Conservation (phyloP, 23 red algal species). For the Cyanidioschyzon merolae region DNA sequence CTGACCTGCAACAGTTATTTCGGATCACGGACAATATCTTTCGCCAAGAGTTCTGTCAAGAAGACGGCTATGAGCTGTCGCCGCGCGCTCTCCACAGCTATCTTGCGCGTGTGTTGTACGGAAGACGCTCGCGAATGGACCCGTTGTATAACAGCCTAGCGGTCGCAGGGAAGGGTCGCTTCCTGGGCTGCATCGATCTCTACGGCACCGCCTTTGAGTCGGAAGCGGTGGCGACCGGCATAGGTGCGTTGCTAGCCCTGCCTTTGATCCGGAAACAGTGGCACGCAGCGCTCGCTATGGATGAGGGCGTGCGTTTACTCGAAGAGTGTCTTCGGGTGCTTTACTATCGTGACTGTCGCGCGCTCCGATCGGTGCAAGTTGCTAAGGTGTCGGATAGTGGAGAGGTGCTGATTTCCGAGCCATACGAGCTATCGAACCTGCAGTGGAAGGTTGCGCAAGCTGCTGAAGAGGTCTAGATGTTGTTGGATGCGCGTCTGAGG, state of each 20-base stretch:
- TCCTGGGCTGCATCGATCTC: slow-evolving; percentile 63
- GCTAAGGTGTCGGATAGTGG: neutral
- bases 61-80: slow-evolving; percentile 43
- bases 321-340: slow-evolving; percentile 60
- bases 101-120: slow-evolving; percentile 75
- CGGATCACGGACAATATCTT: slow-evolving; percentile 31
- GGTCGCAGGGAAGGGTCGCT: slow-evolving; percentile 34
- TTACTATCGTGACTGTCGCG: slow-evolving; percentile 87
- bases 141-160: slow-evolving; percentile 80
- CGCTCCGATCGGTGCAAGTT: slow-evolving; percentile 37
- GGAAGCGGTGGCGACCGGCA: slow-evolving; percentile 78
- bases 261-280: slow-evolving; percentile 82
- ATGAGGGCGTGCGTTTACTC: slow-evolving; percentile 46
- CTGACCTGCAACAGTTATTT: slow-evolving; percentile 67
- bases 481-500: too few species aligned
- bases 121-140: slow-evolving; percentile 68
- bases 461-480: neutral
- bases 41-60: slow-evolving; percentile 38
- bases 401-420: neutral
- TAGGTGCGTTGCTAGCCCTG: slow-evolving; percentile 62
- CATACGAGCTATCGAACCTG: neutral
- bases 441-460: slow-evolving; percentile 3
- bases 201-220: slow-evolving; percentile 60
- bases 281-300: slow-evolving; percentile 58
- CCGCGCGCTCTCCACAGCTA: slow-evolving; percentile 65